Base-by-base conservation (phyloP, 2,329 filamentous ascomycete species). In the Scopulariopsis brevicaulis region DNA sequence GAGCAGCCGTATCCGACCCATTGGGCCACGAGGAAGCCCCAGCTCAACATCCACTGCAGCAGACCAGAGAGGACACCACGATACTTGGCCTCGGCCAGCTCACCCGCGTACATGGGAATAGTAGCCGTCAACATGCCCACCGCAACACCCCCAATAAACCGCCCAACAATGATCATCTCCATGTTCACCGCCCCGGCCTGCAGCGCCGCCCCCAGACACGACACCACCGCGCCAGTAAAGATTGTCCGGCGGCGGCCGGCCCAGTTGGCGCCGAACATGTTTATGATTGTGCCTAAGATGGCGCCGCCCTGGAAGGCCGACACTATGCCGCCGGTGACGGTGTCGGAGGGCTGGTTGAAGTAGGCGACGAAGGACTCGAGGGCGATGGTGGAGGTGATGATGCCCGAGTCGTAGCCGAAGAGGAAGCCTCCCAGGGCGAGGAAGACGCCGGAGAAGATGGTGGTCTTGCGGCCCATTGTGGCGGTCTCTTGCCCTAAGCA, bases 401-500 rank as follows among this genome's bases (percentile, higher is more conserved):
- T 71, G 43, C 74, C 75, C 1, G 73, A 76, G 59, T 79, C 76
- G 64, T 77, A 78, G 25, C 76, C 76, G 55, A 78, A 68, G 11
- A 68, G 62, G 56, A 68, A 67, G 57, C 65, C 65, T 50, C 65
- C 65, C 20, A 66, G 60, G 28, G 64, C 64, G 35, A 66, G 48
- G 51, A 67, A 67, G 58, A 61, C 62, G 54, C 64, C 65, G 7
- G 64, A 65, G 60, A 61, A 56, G 43, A 66, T 58, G 51, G 46
- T 64, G 46, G 61, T 58, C 51, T 54, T 48, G 20, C 59, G 28
- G 43, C 53, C 35, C 2, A 4, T 46, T 40, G 35, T 25, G 28
- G 18, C 35, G 18, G 18, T 2, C 22, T 2, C 22, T 34, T 34
- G 37, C 12, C 12, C 12, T 40, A 14, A 40, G n/a, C n/a, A n/a